Evolutionary conservation across 176 grass and related monocot genomes (phyloP).

Genomic region (Dendrocalamus sinicus): DNA sequence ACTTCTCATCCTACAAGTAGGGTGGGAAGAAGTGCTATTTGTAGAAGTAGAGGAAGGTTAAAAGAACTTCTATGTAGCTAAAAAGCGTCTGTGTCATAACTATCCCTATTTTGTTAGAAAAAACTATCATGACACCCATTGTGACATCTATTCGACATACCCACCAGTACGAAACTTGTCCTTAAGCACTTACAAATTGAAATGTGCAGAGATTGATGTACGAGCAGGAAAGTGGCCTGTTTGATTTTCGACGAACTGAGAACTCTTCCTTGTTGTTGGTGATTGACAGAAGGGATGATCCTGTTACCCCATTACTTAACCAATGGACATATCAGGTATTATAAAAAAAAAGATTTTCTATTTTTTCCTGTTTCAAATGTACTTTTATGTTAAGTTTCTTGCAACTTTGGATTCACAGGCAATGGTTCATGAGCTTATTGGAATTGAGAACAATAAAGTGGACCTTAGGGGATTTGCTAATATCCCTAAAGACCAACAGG

Average conservation of each 20-base stretch:
- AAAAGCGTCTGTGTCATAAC: not conserved
- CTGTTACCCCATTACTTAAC: conserved; percentile 93
- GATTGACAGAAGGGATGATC: conserved; percentile 96
- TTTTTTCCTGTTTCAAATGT: conserved; percentile 9
- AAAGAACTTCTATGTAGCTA: conserved; percentile 5
- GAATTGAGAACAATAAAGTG: conserved; percentile 94
- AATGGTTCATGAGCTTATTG: conserved; percentile 96
- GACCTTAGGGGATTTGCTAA: conserved; percentile 73
- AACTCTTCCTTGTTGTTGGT: conserved; percentile 88
- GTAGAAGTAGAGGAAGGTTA: conserved; percentile 12
- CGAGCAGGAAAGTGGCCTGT: conserved; percentile 95
- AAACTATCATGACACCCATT: not conserved
- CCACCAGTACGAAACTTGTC: not conserved
- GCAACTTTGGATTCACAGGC: conserved; percentile 56
- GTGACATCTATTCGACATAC: conserved; percentile 27
- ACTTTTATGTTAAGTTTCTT: conserved; percentile 26
- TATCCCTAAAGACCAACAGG: conserved; percentile 94
- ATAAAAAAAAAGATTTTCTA: conserved; percentile 15
- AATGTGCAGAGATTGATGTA: conserved; percentile 93
- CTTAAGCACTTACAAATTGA: conserved; percentile 41
- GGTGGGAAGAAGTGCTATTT: conserved; percentile 32
- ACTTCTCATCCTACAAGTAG: conserved; percentile 6
- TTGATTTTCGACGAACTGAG: conserved; percentile 92
- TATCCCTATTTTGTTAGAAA: not conserved
- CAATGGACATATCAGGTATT: conserved; percentile 98